phyloP scores from a whole-genome alignment of 2,329 filamentous ascomycete species.

The Zasmidium cellare region DNA sequence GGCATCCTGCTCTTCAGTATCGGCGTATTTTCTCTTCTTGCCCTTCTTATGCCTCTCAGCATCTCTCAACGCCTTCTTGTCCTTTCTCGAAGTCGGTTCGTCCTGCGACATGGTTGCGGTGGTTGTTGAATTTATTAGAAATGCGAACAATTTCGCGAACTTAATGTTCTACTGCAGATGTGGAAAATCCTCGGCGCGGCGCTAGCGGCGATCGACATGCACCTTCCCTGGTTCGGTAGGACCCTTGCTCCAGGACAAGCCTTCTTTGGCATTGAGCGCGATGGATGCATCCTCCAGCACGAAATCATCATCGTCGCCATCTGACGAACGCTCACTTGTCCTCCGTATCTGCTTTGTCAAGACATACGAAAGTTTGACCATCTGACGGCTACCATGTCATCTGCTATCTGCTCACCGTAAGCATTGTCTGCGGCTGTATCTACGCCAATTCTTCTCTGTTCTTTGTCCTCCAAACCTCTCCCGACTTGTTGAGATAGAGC shows the following conservation, averaged over 20 bases:
- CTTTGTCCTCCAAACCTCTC: background rate
- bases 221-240: too few species aligned
- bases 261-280: background rate
- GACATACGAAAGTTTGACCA: background rate
- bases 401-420: background rate
- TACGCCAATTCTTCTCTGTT: background rate
- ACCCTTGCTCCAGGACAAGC: background rate
- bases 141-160: slow-evolving; percentile 58
- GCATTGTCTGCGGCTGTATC: background rate
- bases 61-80: slow-evolving; percentile 38
- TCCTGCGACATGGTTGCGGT: slow-evolving; percentile 56
- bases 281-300: background rate
- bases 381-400: background rate
- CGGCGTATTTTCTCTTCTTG: slow-evolving; percentile 36
- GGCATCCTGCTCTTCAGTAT: slow-evolving; percentile 23
- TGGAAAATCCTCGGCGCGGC: too few species aligned
- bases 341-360: background rate
- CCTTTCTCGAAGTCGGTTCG: slow-evolving; percentile 29
- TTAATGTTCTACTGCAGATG: too few species aligned
- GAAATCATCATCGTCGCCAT: background rate
- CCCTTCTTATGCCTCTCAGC: slow-evolving; percentile 35
- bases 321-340: background rate
- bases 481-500: too few species aligned
- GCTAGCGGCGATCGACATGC: too few species aligned
- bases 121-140: slow-evolving; percentile 82